A percentile compares a stretch with the other conserved stretches of the same genome.
Conservation (phyloP, 1,284 basidiomycete genomes). For the Mycena sp. region DNA sequence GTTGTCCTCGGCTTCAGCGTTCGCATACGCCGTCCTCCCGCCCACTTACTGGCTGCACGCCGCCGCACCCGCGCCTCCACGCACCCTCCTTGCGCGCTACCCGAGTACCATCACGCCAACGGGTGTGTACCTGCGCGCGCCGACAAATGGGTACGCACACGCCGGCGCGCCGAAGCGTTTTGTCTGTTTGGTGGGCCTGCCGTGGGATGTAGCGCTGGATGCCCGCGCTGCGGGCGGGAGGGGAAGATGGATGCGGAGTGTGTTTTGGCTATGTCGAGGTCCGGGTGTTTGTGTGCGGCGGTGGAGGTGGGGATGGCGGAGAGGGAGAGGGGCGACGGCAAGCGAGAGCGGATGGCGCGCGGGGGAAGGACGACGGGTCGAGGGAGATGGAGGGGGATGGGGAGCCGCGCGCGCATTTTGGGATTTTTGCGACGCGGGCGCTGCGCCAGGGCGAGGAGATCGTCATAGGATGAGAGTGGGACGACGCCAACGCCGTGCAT, state of each 20-base stretch:
- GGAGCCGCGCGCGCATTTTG: constrained; percentile 73
- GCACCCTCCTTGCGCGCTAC: constrained; percentile 63
- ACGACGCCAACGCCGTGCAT: constrained; percentile 91
- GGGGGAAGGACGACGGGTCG: constrained; percentile 33
- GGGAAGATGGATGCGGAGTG: constrained; percentile 81
- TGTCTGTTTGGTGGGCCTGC: constrained; percentile 85
- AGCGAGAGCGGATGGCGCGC: constrained; percentile 1
- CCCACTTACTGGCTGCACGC: constrained; percentile 63
- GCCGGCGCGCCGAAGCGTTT: constrained; percentile 79
- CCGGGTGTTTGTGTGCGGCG: constrained; percentile 73
- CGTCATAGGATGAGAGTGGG: constrained; percentile 96
- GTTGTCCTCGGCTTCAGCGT: constrained; percentile 43
- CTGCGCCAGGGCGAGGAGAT: constrained; percentile 88
- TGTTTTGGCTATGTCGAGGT: constrained; percentile 92
- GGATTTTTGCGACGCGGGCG: constrained; percentile 84
- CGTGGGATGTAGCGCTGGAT: constrained; percentile 86
- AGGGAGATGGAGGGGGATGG: constrained; percentile 5
- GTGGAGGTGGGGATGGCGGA: not conserved
- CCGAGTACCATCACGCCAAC: constrained; percentile 68
- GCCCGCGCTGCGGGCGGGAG: constrained; percentile 82
- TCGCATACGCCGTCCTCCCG: constrained; percentile 54
- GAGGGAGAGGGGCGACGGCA: constrained; percentile 8
- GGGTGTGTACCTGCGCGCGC: constrained; percentile 69
- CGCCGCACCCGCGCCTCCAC: constrained; percentile 56
- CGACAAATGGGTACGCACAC: constrained; percentile 75